Percentiles rank a stretch among this genome's conserved stretches.
These are phyloP conservation scores for Penicillium pulvis DNA, from an alignment of 495 filamentous ascomycete genomes.

Conservation along the genomic window DNA sequence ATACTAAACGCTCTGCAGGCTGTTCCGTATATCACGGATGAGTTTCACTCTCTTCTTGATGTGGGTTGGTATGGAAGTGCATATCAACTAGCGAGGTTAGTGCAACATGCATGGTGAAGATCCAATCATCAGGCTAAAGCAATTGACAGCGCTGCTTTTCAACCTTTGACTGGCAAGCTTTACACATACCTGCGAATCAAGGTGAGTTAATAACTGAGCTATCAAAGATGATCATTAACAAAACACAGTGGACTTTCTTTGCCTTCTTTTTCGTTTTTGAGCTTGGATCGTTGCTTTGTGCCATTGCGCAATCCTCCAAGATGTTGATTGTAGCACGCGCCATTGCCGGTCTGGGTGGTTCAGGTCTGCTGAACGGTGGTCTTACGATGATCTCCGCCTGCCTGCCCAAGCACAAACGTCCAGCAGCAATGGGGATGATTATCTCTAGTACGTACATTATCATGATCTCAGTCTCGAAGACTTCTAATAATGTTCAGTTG, in stretches of 20 bases:
- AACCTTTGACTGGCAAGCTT: slow-evolving; percentile 36
- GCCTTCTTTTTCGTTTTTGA: background rate
- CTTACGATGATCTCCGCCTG: background rate
- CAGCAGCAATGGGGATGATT: too few species aligned
- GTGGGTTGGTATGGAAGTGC: slow-evolving; percentile 41
- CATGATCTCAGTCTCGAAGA: too few species aligned
- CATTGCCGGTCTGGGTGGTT: background rate
- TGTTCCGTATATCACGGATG: slow-evolving; percentile 25
- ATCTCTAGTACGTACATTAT: too few species aligned
- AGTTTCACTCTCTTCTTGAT: slow-evolving; percentile 31
- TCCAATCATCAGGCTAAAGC: background rate
- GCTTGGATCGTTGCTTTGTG: background rate
- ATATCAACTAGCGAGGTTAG: slow-evolving; percentile 29
- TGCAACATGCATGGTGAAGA: background rate
- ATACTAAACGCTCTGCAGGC: slow-evolving; percentile 4
- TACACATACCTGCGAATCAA: slow-evolving; percentile 36
- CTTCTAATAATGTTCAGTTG: too few species aligned
- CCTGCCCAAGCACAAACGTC: background rate
- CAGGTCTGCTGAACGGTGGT: background rate
- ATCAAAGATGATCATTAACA: background rate
- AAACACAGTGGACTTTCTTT: background rate
- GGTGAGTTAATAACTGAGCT: slow-evolving; percentile 7
- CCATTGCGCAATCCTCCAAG: background rate
- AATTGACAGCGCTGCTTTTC: slow-evolving; percentile 26
- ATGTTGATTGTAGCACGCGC: background rate